A percentile compares a stretch with the other conserved stretches of the same genome.
phyloP scores from a whole-genome alignment of 176 grass and related monocot species.

The Aegilops bicornis region DNA sequence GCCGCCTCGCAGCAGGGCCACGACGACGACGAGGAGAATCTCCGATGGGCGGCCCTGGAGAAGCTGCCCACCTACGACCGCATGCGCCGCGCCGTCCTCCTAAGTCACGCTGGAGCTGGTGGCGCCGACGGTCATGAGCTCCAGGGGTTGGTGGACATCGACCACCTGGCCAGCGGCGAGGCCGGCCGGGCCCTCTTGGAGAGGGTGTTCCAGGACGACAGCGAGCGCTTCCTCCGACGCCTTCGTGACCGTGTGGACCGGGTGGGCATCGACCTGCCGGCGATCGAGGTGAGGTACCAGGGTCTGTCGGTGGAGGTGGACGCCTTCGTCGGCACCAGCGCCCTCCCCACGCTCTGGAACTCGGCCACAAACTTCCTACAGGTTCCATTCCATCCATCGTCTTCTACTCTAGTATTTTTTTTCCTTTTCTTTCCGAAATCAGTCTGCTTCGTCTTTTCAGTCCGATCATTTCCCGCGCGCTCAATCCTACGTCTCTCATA shows the following conservation, averaged over 20 bases:
- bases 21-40: constrained; percentile 78
- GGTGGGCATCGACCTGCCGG: constrained; percentile 75
- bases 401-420: too few relatives aligned
- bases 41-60: constrained; percentile 85
- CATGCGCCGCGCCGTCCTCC: constrained; percentile 56
- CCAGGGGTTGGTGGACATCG: constrained; percentile 38
- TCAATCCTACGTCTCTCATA: too few relatives aligned
- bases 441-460: too few relatives aligned
- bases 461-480: too few relatives aligned
- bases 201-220: constrained; percentile 69
- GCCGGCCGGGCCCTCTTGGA: constrained; percentile 25
- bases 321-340: constrained; percentile 37
- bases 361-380: constrained; percentile 47
- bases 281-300: constrained; percentile 67
- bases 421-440: too few relatives aligned
- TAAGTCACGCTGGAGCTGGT: not conserved
- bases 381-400: not conserved
- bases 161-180: constrained; percentile 25
- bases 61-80: constrained; percentile 97
- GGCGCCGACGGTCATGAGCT: not conserved
- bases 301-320: constrained; percentile 53
- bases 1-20: constrained; percentile 16
- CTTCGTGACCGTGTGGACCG: constrained; percentile 64
- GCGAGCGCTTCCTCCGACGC: constrained; percentile 53
- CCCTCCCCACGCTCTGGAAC: constrained; percentile 71